Percentiles rank a stretch among this genome's conserved stretches.
phyloP scores from a whole-genome alignment of 352 stramenopile species.

The Blastocystis sp. region DNA sequence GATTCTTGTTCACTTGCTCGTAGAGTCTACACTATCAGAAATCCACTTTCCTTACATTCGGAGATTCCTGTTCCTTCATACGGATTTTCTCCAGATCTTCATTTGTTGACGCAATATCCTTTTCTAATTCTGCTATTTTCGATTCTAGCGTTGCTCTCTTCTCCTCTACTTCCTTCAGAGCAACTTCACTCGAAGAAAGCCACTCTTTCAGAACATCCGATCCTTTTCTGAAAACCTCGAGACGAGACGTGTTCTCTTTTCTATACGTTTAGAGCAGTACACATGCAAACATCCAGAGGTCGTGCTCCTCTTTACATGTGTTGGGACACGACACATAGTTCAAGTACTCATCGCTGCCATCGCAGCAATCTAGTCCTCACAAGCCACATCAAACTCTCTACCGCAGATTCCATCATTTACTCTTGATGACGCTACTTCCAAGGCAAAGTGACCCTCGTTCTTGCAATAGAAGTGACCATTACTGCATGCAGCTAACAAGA shows the following conservation, averaged over 20 bases:
- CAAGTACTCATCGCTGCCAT: constrained; percentile 75
- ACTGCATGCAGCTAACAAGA: constrained; percentile 69
- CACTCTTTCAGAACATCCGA: neutral
- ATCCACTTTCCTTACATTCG: neutral
- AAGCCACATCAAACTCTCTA: constrained; percentile 49
- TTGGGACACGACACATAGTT: constrained; percentile 67
- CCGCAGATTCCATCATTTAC: constrained; percentile 75
- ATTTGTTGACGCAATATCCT: neutral
- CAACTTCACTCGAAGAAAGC: neutral
- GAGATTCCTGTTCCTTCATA: neutral
- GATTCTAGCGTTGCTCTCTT: neutral
- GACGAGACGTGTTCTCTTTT: neutral
- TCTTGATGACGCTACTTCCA: constrained; percentile 69
- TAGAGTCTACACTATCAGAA: no score
- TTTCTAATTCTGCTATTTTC: neutral
- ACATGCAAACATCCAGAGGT: constrained; percentile 67
- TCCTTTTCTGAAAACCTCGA: neutral
- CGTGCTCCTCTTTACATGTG: constrained; percentile 68
- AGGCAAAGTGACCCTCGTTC: constrained; percentile 73
- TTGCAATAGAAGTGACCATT: constrained; percentile 71
- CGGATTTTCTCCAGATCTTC: neutral
- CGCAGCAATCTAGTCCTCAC: constrained; percentile 71
- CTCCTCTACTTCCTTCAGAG: neutral
- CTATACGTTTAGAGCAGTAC: neutral
- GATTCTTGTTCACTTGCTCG: neutral